Evolutionary conservation across 441 rosid genomes (phyloP).

Genomic region (Breynia disticha): DNA sequence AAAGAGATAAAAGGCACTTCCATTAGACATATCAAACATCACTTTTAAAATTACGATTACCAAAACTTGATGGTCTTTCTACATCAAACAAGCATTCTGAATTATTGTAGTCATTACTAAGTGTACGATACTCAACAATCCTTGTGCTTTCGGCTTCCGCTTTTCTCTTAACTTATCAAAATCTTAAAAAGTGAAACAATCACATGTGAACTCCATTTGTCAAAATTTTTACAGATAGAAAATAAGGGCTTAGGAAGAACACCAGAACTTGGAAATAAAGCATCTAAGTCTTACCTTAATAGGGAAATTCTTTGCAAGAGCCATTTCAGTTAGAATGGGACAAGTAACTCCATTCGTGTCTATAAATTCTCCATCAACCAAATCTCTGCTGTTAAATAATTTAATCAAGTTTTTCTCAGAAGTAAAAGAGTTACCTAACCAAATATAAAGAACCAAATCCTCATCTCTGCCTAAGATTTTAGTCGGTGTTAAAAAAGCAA

Average conservation of each 20-base stretch:
- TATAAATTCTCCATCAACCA: constrained; percentile 28
- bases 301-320: constrained; percentile 53
- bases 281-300: constrained; percentile 40
- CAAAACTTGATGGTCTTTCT: too few species aligned
- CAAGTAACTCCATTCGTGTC: constrained; percentile 55
- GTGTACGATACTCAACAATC: too few species aligned
- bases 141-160: too few species aligned
- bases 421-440: constrained; percentile 72
- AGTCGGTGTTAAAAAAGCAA: constrained; percentile 39
- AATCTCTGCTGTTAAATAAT: constrained; percentile 30
- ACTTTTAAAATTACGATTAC: too few species aligned
- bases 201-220: not conserved
- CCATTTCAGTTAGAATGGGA: constrained; percentile 43
- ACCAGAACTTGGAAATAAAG: not conserved
- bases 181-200: too few species aligned
- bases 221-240: not conserved
- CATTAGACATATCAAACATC: too few species aligned
- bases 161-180: too few species aligned
- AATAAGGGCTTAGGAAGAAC: not conserved
- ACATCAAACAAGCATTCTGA: too few species aligned
- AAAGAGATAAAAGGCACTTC: too few species aligned
- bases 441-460: constrained; percentile 52
- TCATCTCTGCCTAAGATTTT: constrained; percentile 31
- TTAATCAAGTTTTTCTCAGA: constrained; percentile 29
- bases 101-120: too few species aligned